Base-by-base conservation (phyloP, 495 filamentous ascomycete genomes). In the Aspergillus indologenus region DNA sequence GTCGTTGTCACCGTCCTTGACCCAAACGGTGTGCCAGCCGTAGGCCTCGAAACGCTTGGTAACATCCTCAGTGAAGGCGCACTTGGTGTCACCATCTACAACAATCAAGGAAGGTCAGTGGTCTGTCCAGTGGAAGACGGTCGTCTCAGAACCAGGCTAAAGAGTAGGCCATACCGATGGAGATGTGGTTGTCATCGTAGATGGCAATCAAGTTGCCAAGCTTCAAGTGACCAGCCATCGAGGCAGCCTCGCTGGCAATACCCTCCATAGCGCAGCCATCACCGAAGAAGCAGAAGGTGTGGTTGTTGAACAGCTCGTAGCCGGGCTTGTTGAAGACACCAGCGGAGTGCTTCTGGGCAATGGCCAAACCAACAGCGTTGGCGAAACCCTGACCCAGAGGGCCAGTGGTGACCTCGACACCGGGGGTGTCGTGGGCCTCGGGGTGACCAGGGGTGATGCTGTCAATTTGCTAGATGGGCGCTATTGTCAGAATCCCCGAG, bases 191-290 rank as follows among this genome's bases (percentile, higher is more conserved):
- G 81, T 99, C 94, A 70, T 99, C 94, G 74, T 94, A 99, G 76
- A 99, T 83, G 71, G 83, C 84, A 72, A 99, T 98, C 61, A 99
- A 79, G 84, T 98, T 99, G 61, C 94, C 95, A 42, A 99, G 83
- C 81, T 98, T 91, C 76, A 98, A 80, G 78, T 99, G 94, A 73
- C 94, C 94, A 64, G 94, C 94, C 68, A 87, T 83, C 50, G 91
- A 96, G 63, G 86, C 91, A 61, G 94, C 95, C 79, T 99, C 94
- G 71, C 83, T 82, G 61, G 95, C 89, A 83, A 99, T 85, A 81
- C 94, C 94, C 81, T 99, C 94, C 92, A 95, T 95, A 75, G 93
- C 86, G 77, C 94, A 99, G 53, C 94, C 94, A 84, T 99, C 94
- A 74, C 94, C 94, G 73, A 99, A 90, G 85, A 97, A 96, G 74